Base-by-base conservation (phyloP, 352 stramenopile genomes). In the Pythium phragmiticola region DNA sequence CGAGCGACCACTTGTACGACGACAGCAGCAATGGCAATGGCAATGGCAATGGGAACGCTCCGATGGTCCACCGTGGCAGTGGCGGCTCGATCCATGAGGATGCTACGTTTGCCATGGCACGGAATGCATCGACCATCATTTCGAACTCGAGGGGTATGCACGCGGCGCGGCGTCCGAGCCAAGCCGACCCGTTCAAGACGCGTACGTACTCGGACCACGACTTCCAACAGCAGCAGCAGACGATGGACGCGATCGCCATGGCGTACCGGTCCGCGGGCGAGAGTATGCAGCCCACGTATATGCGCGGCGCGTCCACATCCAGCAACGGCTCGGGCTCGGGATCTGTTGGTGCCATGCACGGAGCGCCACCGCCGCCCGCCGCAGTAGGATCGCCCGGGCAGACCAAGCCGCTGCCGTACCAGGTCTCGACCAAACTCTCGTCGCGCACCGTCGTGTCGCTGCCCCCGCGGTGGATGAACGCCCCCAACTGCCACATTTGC, bases 401-500 rank as follows among this genome's bases (percentile, higher is more conserved):
- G 5, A 7, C 58, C 54, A 84, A 73, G 51, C 65, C 66, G 1
- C 67, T 74, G 33, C 62, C 76, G 39, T 80, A 80, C 57, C 77
- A 77, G 30, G 70, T 75, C 37, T 73, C 58, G 14, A 72, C 75
- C 33, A 68, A 78, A 11, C 39, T 82, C 49, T 76, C 69, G 37
- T 71, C 57, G 34, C 72, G 73, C 9, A 56, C 57, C 3, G 66
- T 77, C 13, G 84, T 94, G 39, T 83, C 84, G 19, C 72, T 95
- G 11, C 87, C 87, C 16, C 87, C 87, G 43, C 80, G 87, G 13
- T 95, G 87, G 87, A 91, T 78, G 65, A 95, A 91, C 59, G 84
- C 83, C 4, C 77, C 76, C 1, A 94, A 84, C 50, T 95, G 87
- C 68, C 83, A 89, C 63, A 93, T 95, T 53, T 95, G 87, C 64